Evolutionary conservation across 78 protist species (phyloP).

Genomic region (Monosiga brevicollis): DNA sequence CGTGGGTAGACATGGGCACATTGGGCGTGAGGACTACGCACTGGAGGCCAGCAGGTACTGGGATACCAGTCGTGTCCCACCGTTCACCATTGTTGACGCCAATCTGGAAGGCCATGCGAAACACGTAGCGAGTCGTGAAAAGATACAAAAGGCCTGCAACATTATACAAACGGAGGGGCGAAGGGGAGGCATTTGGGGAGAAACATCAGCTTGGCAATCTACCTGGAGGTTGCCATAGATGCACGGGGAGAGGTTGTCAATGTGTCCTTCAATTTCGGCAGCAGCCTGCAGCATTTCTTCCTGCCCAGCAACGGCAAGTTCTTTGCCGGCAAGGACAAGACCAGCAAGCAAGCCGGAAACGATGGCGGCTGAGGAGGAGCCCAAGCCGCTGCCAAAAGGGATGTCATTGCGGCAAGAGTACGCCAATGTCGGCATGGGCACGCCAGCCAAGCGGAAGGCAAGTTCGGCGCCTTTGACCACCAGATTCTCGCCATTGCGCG

Average conservation of each 20-base stretch:
- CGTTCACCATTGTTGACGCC: slow-evolving; percentile 2
- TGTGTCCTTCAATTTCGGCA: slow-evolving; percentile 41
- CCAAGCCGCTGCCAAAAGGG: slow-evolving; percentile 39
- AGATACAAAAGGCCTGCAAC: too few relatives aligned
- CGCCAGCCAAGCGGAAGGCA: slow-evolving; percentile 24
- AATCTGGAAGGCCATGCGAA: not conserved
- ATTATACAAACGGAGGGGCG: too few relatives aligned
- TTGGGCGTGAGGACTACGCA: not conserved
- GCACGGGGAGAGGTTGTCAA: slow-evolving; percentile 49
- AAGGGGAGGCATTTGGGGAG: too few relatives aligned
- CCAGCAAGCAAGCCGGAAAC: slow-evolving; percentile 50
- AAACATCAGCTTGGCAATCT: not conserved
- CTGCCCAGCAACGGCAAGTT: not conserved
- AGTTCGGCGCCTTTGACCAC: slow-evolving; percentile 1
- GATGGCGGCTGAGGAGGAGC: slow-evolving; percentile 23
- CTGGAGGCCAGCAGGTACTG: not conserved
- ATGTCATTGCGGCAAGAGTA: not conserved
- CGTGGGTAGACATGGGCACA: not conserved
- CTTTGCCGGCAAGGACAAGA: slow-evolving; percentile 33
- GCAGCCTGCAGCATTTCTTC: slow-evolving; percentile 27
- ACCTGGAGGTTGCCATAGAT: slow-evolving; percentile 45
- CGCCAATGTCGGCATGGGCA: slow-evolving; percentile 3
- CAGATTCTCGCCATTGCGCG: slow-evolving; percentile 9
- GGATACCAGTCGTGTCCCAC: not conserved
- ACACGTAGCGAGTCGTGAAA: not conserved